Evolutionary conservation across 2,329 filamentous ascomycete genomes (phyloP), one percentile per base, ranked within the genome.

Genomic region (Canariomyces notabilis): DNA sequence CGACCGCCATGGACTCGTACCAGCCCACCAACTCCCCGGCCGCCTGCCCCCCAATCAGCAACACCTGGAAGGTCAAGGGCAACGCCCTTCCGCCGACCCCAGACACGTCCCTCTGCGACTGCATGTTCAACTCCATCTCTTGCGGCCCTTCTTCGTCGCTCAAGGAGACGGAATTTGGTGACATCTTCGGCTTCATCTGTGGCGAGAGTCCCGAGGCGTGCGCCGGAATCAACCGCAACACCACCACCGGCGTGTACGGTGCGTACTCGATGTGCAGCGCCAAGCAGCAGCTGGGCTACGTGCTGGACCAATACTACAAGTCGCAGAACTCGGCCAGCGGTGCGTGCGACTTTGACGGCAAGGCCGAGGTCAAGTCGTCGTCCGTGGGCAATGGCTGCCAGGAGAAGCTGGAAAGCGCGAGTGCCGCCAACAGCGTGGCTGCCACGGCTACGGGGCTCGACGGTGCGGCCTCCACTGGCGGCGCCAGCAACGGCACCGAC

Each of bases 81-180:
- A 73, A 75, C 35, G 72, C 70, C 48, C 87, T 98, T 26, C 93
- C 93, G 21, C 91, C 90, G 8, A 79, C 79, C 9, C 89, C 90
- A 53, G 88, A 97, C 70, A 62, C 79, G 37, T 62, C 80, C 36
- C 82, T 95, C 37, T 98, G 93, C 77, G 67, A 75, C 48, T 98
- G 93, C 79, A 95, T 95, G 87, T 77, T 79, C 65, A 72, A 79
- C 54, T 81, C 80, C 36, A 72, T 95, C 47, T 70, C 72, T 49
- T 98, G 93, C 70, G 76, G 77, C 21, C 80, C 89, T 50, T 72
- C 77, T 37, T 67, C 74, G 37, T 67, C 68, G 57, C 69, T 89
- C 19, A 70, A 76, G 53, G 64, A 71, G 40, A 73, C 82, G 44
- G 69, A 80, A 46, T 85, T 80, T 59, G 79, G 77, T 40, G 69